Evolutionary conservation across 176 grass and related monocot genomes (phyloP).

Genomic region (Oryza rufipogon): DNA sequence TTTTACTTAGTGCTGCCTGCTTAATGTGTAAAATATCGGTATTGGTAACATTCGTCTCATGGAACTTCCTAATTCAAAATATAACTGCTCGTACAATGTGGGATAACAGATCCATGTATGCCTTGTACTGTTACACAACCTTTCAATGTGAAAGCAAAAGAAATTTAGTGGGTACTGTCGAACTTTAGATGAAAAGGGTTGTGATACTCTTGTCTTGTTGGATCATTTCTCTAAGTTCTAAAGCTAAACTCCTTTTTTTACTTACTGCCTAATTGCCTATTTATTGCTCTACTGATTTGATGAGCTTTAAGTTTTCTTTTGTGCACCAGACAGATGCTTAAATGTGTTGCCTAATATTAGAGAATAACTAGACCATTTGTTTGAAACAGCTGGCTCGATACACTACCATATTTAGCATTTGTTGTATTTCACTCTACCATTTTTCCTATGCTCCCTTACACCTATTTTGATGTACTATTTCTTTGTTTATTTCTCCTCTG

Average conservation of each 20-base stretch:
- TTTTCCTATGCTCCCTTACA: neutral
- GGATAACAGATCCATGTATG: neutral
- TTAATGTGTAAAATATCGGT: neutral
- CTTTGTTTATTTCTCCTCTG: neutral
- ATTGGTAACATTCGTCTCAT: neutral
- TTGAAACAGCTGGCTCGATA: neutral
- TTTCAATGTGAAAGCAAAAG: neutral
- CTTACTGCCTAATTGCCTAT: neutral
- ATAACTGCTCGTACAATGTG: conserved; percentile 8
- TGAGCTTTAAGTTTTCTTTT: conserved; percentile 5
- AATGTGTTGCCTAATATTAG: neutral
- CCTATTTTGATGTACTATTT: neutral
- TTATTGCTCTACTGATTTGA: neutral
- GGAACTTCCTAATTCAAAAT: neutral
- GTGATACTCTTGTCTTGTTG: conserved; percentile 11
- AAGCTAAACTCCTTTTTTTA: neutral
- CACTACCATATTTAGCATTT: neutral
- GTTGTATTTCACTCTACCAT: conserved; percentile 1
- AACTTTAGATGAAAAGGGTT: neutral
- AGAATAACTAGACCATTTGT: neutral
- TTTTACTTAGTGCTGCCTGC: neutral
- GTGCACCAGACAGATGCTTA: neutral
- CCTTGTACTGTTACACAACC: neutral
- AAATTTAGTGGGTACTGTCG: neutral
- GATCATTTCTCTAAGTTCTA: conserved; percentile 16